Base-by-base conservation (phyloP, 257 asterid genomes). In the Penstemon eatonii region DNA sequence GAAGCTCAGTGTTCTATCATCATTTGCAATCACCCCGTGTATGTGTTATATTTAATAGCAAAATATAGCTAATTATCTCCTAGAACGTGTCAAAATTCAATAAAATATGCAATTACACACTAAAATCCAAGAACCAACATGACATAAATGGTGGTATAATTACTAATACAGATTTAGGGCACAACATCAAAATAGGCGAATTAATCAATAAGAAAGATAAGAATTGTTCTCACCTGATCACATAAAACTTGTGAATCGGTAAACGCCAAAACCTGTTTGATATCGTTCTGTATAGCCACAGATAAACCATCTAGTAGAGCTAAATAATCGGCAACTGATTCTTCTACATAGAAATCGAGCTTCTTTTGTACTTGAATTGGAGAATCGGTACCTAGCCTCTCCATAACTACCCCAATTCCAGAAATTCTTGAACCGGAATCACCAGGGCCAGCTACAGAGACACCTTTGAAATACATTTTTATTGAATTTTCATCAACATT, bases 381-480 rank as follows among this genome's bases (percentile, higher is more conserved):
- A 78, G 81, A 46, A 63, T 63, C 66, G 63, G 50, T 65, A 0
- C 71, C 70, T 1, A 79, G 67, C 72, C 75, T 78, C 79, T 87
- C 87, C 79, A 91, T 89, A 58, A 91, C 86, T 68, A 94, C 97
- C 56, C 99, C 99, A 72, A 94, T 79, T 71, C 97, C 99, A 75
- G 99, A 91, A 69, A 83, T 43, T 65, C 90, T 81, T 50, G 88
- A 71, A 47, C 87, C 86, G 39, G 87, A 78, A 62, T 89, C 95
- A 18, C 89, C 91, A 50, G 91, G 90, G 70, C 79, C 78, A 61
- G 80, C 67, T 6, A 89, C 63, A 44, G 99, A 91, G 5, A 87
- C 82, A 15, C 99, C 98, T 74, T 93, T 93, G 72, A 93, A 88
- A 71, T 80, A 90, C 88, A 94, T 58, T 61, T 78, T 86, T 0